phyloP scores from a whole-genome alignment of 192 early-diverging fungal genomes.

The Chytriomyces sp. region DNA sequence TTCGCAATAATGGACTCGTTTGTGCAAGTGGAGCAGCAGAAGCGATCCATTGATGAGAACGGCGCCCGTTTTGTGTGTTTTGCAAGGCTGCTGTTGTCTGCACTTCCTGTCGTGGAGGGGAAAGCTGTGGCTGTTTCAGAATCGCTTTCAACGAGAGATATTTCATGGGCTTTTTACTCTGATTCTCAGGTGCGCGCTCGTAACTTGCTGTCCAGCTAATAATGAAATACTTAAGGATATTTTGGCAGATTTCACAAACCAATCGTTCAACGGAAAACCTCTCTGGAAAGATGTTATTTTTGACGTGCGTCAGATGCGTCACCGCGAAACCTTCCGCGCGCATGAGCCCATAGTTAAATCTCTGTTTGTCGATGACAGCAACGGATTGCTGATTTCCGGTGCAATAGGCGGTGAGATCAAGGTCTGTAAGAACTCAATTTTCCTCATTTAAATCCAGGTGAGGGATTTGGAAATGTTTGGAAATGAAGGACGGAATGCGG shows the following conservation, averaged over 20 bases:
- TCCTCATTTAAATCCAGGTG: background rate
- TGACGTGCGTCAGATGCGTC: slow-evolving; percentile 70
- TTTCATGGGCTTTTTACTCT: slow-evolving; percentile 63
- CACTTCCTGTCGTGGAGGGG: too few species aligned
- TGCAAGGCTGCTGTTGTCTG: slow-evolving; percentile 58
- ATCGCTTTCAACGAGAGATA: background rate
- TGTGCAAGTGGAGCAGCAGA: slow-evolving; percentile 71
- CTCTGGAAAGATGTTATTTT: slow-evolving; percentile 82
- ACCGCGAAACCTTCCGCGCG: slow-evolving; percentile 71
- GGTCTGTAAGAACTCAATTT: slow-evolving; percentile 31
- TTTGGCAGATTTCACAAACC: background rate
- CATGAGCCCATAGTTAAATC: slow-evolving; percentile 72
- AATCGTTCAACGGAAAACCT: slow-evolving; percentile 64
- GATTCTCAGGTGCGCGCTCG: slow-evolving; percentile 76
- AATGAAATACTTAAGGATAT: too few species aligned
- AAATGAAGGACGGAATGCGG: slow-evolving; percentile 53
- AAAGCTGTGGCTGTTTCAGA: too few species aligned
- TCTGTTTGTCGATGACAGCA: slow-evolving; percentile 65
- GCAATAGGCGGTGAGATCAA: slow-evolving; percentile 73
- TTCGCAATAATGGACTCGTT: slow-evolving; percentile 24
- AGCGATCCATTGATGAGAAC: slow-evolving; percentile 80
- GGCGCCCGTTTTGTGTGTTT: slow-evolving; percentile 82
- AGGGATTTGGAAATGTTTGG: slow-evolving; percentile 61
- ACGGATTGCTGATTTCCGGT: slow-evolving; percentile 66
- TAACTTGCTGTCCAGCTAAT: too few species aligned